Percentiles rank a stretch among this genome's conserved stretches.
phyloP scores from a whole-genome alignment of 768 basidiomycete species.

The Russula sp. region DNA sequence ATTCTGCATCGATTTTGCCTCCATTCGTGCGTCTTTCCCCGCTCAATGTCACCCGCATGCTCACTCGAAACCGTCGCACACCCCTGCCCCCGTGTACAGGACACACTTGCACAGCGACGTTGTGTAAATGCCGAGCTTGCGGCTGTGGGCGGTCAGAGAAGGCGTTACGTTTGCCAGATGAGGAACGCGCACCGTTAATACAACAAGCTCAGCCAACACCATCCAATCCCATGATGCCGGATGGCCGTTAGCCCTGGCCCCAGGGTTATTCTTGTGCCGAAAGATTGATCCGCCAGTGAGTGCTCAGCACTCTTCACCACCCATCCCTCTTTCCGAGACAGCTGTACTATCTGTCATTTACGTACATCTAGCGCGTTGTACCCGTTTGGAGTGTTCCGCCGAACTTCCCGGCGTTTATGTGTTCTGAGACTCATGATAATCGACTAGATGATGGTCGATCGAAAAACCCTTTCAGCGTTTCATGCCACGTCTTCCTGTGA shows the following conservation, averaged over 20 bases:
- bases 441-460: too few relatives aligned
- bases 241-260: not conserved
- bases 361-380: not conserved
- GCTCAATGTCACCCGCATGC: too few relatives aligned
- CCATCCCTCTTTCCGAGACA: not conserved
- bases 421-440: not conserved
- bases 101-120: constrained; percentile 7
- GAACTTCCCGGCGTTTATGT: not conserved
- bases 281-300: not conserved
- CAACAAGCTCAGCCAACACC: constrained; percentile 4
- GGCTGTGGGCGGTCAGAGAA: not conserved
- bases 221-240: not conserved
- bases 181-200: constrained; percentile 15
- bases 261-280: too few relatives aligned
- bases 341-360: not conserved
- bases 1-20: constrained; percentile 15
- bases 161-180: not conserved
- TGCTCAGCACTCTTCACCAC: not conserved
- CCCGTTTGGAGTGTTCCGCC: too few relatives aligned
- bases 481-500: too few relatives aligned
- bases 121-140: constrained; percentile 2
- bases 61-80: too few relatives aligned
- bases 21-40: constrained; percentile 8
- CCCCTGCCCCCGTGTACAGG: not conserved
- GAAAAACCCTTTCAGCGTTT: too few relatives aligned